phyloP scores from a whole-genome alignment of 306 rosid species.

The Trichosanthes cucumerina region DNA sequence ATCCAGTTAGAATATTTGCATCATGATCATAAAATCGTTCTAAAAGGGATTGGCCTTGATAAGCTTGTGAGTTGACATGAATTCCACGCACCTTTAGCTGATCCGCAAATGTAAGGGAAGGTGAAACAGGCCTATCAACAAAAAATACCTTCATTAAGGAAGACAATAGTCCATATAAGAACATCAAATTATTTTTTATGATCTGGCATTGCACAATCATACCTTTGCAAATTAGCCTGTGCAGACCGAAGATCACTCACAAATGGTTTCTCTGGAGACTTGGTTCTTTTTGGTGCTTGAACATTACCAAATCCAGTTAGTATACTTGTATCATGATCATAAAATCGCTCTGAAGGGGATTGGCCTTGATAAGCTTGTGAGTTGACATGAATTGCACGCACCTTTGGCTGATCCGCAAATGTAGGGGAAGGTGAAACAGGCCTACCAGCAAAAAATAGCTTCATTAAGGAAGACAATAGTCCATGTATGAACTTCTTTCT shows the following conservation, averaged over 20 bases:
- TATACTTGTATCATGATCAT: constrained; percentile 27
- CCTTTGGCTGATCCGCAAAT: constrained; percentile 22
- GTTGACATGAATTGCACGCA: constrained; percentile 18
- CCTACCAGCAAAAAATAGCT: constrained; percentile 27
- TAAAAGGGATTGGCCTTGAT: constrained; percentile 27
- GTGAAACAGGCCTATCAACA: constrained; percentile 32
- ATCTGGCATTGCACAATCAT: constrained; percentile 2
- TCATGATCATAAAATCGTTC: constrained; percentile 23
- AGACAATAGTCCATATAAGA: neutral
- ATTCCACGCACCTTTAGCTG: constrained; percentile 14
- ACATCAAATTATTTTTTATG: neutral
- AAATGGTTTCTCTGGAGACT: constrained; percentile 38
- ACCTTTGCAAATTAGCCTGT: constrained; percentile 35
- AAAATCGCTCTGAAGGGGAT: constrained; percentile 21
- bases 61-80: constrained; percentile 18
- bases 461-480: neutral
- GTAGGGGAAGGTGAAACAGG: constrained; percentile 23
- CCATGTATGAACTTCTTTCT: neutral
- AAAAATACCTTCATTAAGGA: constrained; percentile 1
- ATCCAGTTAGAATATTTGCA: constrained; percentile 21
- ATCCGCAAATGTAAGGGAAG: constrained; percentile 25
- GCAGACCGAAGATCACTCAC: constrained; percentile 15
- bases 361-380: constrained; percentile 22
- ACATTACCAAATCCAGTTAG: constrained; percentile 17
- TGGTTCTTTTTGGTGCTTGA: constrained; percentile 41